Conservation (phyloP, 768 basidiomycete genomes). For the Boletus barrowsii region DNA sequence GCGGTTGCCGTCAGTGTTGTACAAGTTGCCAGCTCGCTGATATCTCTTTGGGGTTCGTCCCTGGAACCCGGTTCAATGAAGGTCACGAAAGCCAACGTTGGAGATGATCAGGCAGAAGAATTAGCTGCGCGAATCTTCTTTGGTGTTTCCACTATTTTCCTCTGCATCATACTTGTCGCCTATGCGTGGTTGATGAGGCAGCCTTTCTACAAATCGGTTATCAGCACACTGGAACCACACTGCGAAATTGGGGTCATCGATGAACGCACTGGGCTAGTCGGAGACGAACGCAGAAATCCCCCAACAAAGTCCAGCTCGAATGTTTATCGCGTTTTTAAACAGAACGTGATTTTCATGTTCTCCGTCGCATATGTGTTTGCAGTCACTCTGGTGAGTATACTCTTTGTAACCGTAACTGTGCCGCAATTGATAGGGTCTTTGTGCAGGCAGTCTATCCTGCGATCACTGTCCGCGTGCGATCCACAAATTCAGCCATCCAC, state of each 20-base stretch:
- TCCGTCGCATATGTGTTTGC: conserved; percentile 74
- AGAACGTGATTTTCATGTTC: conserved; percentile 67
- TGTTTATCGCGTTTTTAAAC: conserved; percentile 53
- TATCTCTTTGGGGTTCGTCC: conserved; percentile 51
- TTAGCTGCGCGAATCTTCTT: conserved; percentile 76
- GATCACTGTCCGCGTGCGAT: conserved; percentile 72
- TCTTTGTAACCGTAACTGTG: not conserved
- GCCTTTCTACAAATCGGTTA: conserved; percentile 56
- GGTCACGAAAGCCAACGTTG: conserved; percentile 4
- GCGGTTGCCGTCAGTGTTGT: conserved; percentile 78
- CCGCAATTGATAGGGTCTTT: conserved; percentile 5
- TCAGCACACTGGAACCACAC: conserved; percentile 44
- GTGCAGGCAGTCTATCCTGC: conserved; percentile 81
- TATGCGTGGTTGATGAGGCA: conserved; percentile 57
- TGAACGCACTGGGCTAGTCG: conserved; percentile 35
- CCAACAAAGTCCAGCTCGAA: conserved; percentile 37
- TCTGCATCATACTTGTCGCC: conserved; percentile 50
- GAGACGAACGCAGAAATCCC: conserved; percentile 24
- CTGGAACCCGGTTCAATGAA: conserved; percentile 23
- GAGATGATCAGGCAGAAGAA: conserved; percentile 54
- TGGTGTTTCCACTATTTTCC: conserved; percentile 62
- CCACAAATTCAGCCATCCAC: conserved; percentile 63
- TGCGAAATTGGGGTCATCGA: conserved; percentile 22
- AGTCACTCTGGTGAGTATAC: conserved; percentile 68
- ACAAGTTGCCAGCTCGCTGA: conserved; percentile 63